Base-by-base conservation (phyloP, 495 filamentous ascomycete species). In the Tetracladium setigerum region DNA sequence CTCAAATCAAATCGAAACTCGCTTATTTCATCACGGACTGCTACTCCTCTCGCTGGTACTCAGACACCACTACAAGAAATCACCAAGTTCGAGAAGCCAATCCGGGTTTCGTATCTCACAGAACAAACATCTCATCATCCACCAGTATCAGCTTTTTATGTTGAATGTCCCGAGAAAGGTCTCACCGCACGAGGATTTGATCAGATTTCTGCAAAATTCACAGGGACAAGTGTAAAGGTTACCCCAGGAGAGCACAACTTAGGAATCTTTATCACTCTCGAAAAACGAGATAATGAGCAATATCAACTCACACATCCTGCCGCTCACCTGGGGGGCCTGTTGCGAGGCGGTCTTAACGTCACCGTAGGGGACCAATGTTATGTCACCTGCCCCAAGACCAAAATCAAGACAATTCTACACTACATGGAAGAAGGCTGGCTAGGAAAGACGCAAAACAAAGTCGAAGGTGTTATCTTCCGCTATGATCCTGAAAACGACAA, bases 101-200 rank as follows among this genome's bases (percentile, higher is more conserved):
- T 91, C 55, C 81, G 81, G 48, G 77, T 98, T 41, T 95, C 88
- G 27, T 98, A 90, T 57, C 69, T 98, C 53, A 98, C 92, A 5
- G 92, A 98, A 63, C 92, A 98, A 59, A 89, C 92, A n/a, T 96
- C 91, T 6, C 92, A 98, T 50, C 92, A 98, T 70, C 92, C 92
- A 12, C 92, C 92, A 11, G 91, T 98, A 53, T 96, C 91, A 38
- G 92, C 92, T 2, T 98, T 95, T 68, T 94, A 84, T 64, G 80
- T 96, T 50, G 85, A 89, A 63, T 97, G 92, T 57, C 87, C 89
- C 0, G 87, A 92, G 44, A 92, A 88, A 60, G 92, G 90, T 5
- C 76, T 98, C 41, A 81, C 80, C 22, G 94, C 92, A 14, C 77
- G 85, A 44, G 92, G 92, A 0, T 98, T 88, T 56, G 92, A 98